Percentiles rank a stretch among this genome's conserved stretches.
Evolutionary conservation across 805 yeast genomes (phyloP).

Genomic region (Pichia gijzeniarum): DNA sequence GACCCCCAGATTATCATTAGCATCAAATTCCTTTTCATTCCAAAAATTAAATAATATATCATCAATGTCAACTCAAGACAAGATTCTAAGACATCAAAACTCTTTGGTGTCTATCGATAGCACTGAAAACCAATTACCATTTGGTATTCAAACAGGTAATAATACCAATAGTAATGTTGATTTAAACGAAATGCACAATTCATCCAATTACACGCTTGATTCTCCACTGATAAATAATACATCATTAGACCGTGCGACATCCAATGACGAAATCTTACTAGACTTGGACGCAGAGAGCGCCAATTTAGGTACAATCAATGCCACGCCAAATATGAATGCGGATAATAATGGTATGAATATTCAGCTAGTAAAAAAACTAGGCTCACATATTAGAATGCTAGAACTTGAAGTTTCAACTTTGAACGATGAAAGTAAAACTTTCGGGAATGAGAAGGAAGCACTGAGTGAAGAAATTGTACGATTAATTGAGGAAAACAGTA

Average conservation of each 20-base stretch:
- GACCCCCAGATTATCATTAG: slow-evolving; percentile 33
- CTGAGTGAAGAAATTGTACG: slow-evolving; percentile 63
- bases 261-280: slow-evolving; percentile 11
- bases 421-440: slow-evolving; percentile 52
- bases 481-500: slow-evolving; percentile 50
- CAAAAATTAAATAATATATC: slow-evolving; percentile 10
- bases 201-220: not conserved
- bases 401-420: slow-evolving; percentile 69
- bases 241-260: not conserved
- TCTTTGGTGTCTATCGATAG: slow-evolving; percentile 14
- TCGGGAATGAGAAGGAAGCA: slow-evolving; percentile 52
- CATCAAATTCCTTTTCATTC: slow-evolving; percentile 10
- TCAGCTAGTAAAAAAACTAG: slow-evolving; percentile 69
- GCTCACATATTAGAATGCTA: slow-evolving; percentile 67
- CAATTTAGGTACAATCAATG: slow-evolving; percentile 11
- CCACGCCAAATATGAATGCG: slow-evolving; percentile 9
- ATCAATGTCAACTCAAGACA: slow-evolving; percentile 16
- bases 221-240: slow-evolving; percentile 2
- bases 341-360: slow-evolving; percentile 30
- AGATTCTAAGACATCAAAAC: slow-evolving; percentile 17
- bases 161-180: too few species aligned
- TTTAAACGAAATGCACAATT: not conserved
- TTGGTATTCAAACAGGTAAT: slow-evolving; percentile 2
- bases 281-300: slow-evolving; percentile 16
- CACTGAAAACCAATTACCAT: slow-evolving; percentile 4